Base-by-base conservation (phyloP, 345 rosid species). In the Eucalyptus regnans region DNA sequence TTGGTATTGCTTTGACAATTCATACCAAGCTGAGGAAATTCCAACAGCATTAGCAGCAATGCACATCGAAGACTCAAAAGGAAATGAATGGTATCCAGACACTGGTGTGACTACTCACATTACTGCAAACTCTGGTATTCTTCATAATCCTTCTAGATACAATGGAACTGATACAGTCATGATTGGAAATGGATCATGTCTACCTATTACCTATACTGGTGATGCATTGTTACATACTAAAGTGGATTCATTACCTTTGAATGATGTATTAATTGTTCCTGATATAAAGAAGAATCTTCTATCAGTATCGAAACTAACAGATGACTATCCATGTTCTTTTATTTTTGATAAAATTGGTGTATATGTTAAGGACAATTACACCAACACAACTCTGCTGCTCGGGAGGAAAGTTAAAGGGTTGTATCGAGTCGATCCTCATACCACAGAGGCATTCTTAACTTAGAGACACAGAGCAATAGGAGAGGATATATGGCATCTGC, bases 401-500 rank as follows among this genome's bases (percentile, higher is more conserved):
- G 1, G 60, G 4, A 54, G 60, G 27, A 54, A 22, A 54, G 60
- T 0, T 54, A 54, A 22, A 54, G 27, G 60, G 22, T 2, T 54
- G 0, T 54, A 22, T 22, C 10, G 27, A 54, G 60, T 54, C 5
- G 12, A 54, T 54, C 27, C 0, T 20, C 12, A 22, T 3, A 54
- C 11, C 12, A 54, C 1, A 54, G 0, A 54, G 11, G 5, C 27
- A 8, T 54, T 54, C 9, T 22, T 51, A 6, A 51, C 22, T 51
- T 0, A 0, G 8, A 51, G 22, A 51, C 22, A 51, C 8, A 51
- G 7, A 17, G 22, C 1, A 6, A 1, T 51, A 51, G 54, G 4
- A 7, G 54, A 51, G 7, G 54, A 51, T 17, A 1, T 51, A 17
- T 51, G 2, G 54, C 22, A 51, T 8, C 1, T 0, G 4, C 4